Evolutionary conservation across 129 eudicot species (phyloP).

Genomic region (Tagetes erecta): DNA sequence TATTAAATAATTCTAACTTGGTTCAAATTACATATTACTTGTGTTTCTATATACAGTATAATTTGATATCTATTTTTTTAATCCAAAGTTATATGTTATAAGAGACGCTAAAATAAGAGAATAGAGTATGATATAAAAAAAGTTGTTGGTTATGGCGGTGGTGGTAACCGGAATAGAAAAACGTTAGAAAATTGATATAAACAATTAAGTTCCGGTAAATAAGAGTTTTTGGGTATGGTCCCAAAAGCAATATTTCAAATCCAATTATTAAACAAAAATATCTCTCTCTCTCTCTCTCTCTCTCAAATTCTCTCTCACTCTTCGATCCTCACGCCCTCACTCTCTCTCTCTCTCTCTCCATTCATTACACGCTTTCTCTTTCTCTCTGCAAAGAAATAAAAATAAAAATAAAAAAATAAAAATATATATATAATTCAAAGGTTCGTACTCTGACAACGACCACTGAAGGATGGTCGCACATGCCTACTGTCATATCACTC

Average conservation of each 20-base stretch:
- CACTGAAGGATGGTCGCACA: conserved; percentile 99
- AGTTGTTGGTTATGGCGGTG: not conserved
- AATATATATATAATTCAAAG: conserved; percentile 27
- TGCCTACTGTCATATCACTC: conserved; percentile 88
- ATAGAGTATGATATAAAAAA: too few relatives aligned
- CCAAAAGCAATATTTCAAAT: conserved; percentile 32
- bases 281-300: conserved; percentile 22
- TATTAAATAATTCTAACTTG: too few relatives aligned
- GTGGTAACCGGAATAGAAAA: not conserved
- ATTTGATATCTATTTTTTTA: too few relatives aligned
- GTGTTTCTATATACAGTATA: too few relatives aligned
- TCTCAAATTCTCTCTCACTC: conserved; percentile 29
- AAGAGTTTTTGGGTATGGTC: conserved; percentile 37
- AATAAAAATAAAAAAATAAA: too few relatives aligned
- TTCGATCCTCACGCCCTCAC: conserved; percentile 40
- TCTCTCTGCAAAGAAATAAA: conserved; percentile 11
- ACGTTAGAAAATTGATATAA: not conserved
- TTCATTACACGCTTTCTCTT: conserved; percentile 43
- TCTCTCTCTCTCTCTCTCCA: conserved; percentile 43
- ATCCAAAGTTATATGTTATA: too few relatives aligned
- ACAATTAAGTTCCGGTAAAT: conserved; percentile 26
- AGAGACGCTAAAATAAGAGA: too few relatives aligned
- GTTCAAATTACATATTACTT: too few relatives aligned
- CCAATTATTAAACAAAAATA: conserved; percentile 39
- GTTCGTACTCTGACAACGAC: conserved; percentile 99